Evolutionary conservation across 106 monocot species (phyloP).

Genomic region (Dendrobium huoshanense): DNA sequence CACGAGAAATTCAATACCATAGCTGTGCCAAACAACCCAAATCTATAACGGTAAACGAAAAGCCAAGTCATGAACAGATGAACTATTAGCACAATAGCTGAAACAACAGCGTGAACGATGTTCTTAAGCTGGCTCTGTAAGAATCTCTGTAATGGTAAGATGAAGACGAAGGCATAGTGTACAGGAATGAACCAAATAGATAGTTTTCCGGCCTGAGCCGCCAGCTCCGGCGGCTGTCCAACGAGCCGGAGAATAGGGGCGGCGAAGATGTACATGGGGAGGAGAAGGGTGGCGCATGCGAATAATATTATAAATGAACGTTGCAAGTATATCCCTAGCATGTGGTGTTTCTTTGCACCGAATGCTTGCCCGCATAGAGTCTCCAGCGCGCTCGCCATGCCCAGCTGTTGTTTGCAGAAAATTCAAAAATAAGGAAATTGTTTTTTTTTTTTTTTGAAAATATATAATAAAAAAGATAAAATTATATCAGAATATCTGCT

Average conservation of each 20-base stretch:
- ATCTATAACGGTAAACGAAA: constrained; percentile 22
- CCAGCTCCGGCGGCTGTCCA: constrained; percentile 40
- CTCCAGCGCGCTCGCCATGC: constrained; percentile 66
- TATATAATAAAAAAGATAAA: too few species aligned
- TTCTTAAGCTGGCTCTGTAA: constrained; percentile 59
- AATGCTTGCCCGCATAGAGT: constrained; percentile 59
- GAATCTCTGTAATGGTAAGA: constrained; percentile 51
- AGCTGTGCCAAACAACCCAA: constrained; percentile 36
- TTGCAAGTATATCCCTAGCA: constrained; percentile 64
- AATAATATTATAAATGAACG: constrained; percentile 52
- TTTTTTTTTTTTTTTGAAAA: too few species aligned
- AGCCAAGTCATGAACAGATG: constrained; percentile 46
- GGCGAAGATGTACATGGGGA: constrained; percentile 42
- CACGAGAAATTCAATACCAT: constrained; percentile 42
- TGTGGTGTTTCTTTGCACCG: constrained; percentile 51
- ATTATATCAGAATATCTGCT: too few species aligned
- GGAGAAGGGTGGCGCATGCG: constrained; percentile 31
- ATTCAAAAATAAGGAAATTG: too few species aligned
- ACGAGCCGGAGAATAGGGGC: constrained; percentile 27
- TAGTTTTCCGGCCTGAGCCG: constrained; percentile 26
- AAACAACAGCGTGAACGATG: constrained; percentile 22
- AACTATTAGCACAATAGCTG: constrained; percentile 23
- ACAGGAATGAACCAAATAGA: constrained; percentile 52
- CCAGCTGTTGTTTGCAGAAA: constrained; percentile 20
- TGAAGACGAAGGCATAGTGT: constrained; percentile 49